Evolutionary conservation across 257 asterid species (phyloP), one percentile per base, ranked within the genome.

Genomic region (Euphrasia confusa): DNA sequence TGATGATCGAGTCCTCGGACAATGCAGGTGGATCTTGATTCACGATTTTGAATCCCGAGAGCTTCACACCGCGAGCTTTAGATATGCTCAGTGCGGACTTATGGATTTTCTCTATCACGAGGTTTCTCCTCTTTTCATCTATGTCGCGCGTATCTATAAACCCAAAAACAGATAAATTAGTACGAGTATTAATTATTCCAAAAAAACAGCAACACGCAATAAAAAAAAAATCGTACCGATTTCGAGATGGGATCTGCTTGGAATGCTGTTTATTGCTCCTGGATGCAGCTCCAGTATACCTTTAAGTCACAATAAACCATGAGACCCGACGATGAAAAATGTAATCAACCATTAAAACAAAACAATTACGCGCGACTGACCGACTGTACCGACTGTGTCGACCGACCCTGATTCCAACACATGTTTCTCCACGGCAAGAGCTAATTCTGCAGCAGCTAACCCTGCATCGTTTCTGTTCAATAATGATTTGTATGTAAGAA

Each of bases 211-310:
- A 14, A 39, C 0, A 30, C 8, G 44, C 10, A 54, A 57, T 52
- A 35, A 50, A 67, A 58, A 21, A 24, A 56, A 56, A 56, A 56
- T 15, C 67, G 32, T 77, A 92, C 97, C 96, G 40, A 92, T 92
- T 81, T 89, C 95, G 71, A 92, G 68, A 74, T 89, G 97, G 35
- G 99, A 75, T 81, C 76, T 86, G 86, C 97, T 89, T 0, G 99
- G 99, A 61, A 92, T 92, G 84, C 99, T 92, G 81, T 92, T 92
- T 65, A 92, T 84, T 74, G 99, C 99, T 69, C 96, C 96, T 1
- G 99, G 99, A 78, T 92, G 99, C 77, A 89, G 80, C 78, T 84
- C 88, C 72, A 92, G 82, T 66, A 89, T 89, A 70, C 98, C 98
- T 90, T 65, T 5, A 30, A 30, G 14, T 45, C 15, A 21, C 13